Base-by-base conservation (phyloP, 2,329 filamentous ascomycete genomes). In the Huntiella bhutanensis region DNA sequence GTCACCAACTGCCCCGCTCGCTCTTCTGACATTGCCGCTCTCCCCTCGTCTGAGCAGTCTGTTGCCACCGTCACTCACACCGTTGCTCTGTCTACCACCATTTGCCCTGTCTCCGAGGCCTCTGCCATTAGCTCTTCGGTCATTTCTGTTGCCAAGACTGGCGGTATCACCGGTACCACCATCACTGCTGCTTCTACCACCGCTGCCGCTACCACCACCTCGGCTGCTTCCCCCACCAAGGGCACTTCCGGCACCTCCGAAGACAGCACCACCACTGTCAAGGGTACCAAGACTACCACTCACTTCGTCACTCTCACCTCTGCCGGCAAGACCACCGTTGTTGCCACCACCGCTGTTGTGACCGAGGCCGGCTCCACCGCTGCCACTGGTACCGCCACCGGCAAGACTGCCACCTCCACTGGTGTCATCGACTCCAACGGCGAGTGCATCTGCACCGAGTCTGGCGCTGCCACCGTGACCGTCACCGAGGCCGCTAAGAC, bases 1-100 rank as follows among this genome's bases (percentile, higher is more conserved):
- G 65, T 72, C 56, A 72, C 71, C 59, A 61, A 73, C 70, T 76
- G 72, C 59, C 63, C 62, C 46, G 58, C 58, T 51, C 49, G 49
- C 41, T 41, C 47, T 47, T 55, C 59, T 19, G 58, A 53, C 47
- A 53, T 60, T 45, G 57, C 57, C 43, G 54, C 55, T 51, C 55
- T 64, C 36, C 59, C 63, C 49, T 58, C 59, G 52, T 53, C 55
- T 11, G 57, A 62, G 51, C 59, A 57, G 55, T 50, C 53, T 44
- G 56, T 57, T 48, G 51, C 55, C 46, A 53, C 60, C 41, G 57
- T 62, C 49, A 66, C 64, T 49, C 55, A 64, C 54, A 63, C 60
- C 36, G 55, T 64, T 41, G 54, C 58, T 35, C 55, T 65, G 52
- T 63, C 61, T 50, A 60, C 59, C 51, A 62, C 59, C 33, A 59